Conservation (phyloP, 495 filamentous ascomycete species). For the Neurospora africana region DNA sequence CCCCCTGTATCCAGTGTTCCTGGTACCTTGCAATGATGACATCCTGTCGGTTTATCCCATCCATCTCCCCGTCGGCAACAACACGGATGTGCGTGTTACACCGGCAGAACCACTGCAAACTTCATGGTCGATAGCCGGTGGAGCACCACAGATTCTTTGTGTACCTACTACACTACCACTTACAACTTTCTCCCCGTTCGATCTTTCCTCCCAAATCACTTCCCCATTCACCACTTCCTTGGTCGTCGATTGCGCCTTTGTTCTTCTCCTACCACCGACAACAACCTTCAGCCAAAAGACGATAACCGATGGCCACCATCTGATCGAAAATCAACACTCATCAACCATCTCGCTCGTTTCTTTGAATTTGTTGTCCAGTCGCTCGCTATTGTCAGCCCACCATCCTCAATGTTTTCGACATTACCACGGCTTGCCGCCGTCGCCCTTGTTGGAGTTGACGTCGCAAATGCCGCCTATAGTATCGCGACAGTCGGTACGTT, state of each 20-base stretch:
- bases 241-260: background rate
- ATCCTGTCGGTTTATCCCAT: background rate
- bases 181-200: background rate
- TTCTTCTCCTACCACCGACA: background rate
- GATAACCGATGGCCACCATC: background rate
- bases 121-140: background rate
- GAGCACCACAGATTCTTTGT: background rate
- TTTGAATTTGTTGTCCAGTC: conserved; percentile 7
- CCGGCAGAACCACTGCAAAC: background rate
- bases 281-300: background rate
- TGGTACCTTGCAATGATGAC: background rate
- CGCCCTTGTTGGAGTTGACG: conserved; percentile 8
- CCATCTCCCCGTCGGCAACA: background rate
- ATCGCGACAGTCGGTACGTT: conserved; percentile 17
- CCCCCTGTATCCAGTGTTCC: background rate
- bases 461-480: conserved; percentile 16
- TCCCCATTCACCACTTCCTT: background rate
- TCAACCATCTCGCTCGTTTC: conserved; percentile 7
- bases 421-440: conserved; percentile 8
- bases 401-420: conserved; percentile 15
- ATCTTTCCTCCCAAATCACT: background rate
- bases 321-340: background rate
- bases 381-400: conserved; percentile 5
- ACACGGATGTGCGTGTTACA: background rate
- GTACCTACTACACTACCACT: background rate